phyloP scores from a whole-genome alignment of 2,329 filamentous ascomycete species.

The Bertia moriformis region DNA sequence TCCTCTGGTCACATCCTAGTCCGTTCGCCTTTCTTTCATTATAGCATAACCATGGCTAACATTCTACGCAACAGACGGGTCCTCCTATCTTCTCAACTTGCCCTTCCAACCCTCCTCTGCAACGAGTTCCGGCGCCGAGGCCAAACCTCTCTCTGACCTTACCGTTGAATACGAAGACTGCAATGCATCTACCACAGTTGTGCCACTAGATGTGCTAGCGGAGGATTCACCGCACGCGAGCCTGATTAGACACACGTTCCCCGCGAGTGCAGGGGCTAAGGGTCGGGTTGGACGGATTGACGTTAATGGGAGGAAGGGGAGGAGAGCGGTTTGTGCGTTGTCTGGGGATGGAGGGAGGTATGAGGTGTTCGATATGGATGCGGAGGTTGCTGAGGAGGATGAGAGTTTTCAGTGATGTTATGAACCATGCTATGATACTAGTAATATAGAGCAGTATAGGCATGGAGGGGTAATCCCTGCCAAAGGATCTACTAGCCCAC shows the following conservation, averaged over 20 bases:
- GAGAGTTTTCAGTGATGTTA: too few species aligned
- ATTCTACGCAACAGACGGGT: neutral
- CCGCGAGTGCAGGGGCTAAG: neutral
- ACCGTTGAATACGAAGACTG: too few species aligned
- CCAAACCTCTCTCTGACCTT: too few species aligned
- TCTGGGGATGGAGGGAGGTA: neutral
- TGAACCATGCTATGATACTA: too few species aligned
- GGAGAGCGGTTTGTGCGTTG: neutral
- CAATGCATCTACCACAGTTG: too few species aligned
- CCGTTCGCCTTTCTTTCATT: too few species aligned
- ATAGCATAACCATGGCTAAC: too few species aligned
- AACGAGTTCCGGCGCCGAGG: too few species aligned
- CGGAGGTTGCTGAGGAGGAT: neutral
- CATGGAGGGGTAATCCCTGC: too few species aligned
- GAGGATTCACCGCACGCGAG: neutral
- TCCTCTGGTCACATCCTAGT: conserved; percentile 19
- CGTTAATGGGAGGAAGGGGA: neutral
- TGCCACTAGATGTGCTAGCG: neutral
- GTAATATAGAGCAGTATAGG: too few species aligned
- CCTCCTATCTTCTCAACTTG: neutral
- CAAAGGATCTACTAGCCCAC: too few species aligned
- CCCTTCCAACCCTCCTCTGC: neutral
- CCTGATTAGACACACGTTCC: neutral
- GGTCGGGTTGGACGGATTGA: neutral
- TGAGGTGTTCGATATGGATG: neutral